Base-by-base conservation (phyloP, 805 yeast species). In the Grigorovia transvaalensis region DNA sequence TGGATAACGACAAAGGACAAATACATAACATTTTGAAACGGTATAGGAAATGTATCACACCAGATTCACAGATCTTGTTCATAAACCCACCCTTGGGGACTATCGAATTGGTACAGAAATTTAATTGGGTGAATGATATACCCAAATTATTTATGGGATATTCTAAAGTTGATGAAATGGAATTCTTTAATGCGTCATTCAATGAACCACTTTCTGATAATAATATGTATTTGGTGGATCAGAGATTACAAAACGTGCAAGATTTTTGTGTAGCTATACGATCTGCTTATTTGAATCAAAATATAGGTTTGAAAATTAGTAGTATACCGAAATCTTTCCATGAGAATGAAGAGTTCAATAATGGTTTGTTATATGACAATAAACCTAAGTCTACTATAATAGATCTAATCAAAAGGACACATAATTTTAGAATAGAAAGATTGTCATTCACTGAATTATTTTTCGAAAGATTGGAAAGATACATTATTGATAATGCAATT, bases 81-180 rank as follows among this genome's bases (percentile, higher is more conserved):
- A 59, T 90, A 15, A 66, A 71, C n/a, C 95, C 88, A 51, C 88
- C 89, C 2, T 74, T 85, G 78, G 95, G 95, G 1, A 73, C 79
- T 44, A 63, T 76, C 9, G 78, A 77, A 12, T 65, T 70, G 52
- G 58, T 88, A 11, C 63, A 71, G n/a, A 62, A 67, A 1, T 86
- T 91, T 89, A 79, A 79, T 4, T 19, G 20, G 12, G 45, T 9
- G 13, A 59, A 67, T 2, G 49, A 54, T 0, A 64, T 79, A 50
- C 96, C 96, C 0, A 72, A 71, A 15, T 53, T 88, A 6, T 79
- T 73, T 55, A 76, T 77, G 53, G 93, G 85, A 13, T 73, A 54
- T 17, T 55, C 63, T 11, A 50, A 44, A 12, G 5, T 18, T 1
- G 40, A 18, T 8, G 19, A 43, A 12, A 9, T 13, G 1, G 45